phyloP scores from a whole-genome alignment of 2,329 filamentous ascomycete species.

The Dothistroma pini region DNA sequence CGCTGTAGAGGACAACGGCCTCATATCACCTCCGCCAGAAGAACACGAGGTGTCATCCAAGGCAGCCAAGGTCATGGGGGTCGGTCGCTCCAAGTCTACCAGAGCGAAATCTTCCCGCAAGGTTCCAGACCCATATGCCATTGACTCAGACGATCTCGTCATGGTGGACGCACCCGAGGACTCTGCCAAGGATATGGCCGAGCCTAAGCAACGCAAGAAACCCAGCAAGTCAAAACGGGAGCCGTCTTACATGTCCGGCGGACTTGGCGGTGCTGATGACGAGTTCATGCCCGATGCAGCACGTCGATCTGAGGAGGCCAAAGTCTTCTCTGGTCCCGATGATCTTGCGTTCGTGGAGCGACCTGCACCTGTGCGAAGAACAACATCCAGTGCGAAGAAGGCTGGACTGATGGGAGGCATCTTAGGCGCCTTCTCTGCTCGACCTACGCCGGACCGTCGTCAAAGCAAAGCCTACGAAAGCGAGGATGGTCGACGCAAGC shows the following conservation, averaged over 20 bases:
- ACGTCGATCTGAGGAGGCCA: conserved; percentile 39
- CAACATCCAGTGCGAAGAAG: conserved; percentile 58
- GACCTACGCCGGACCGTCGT: conserved; percentile 27
- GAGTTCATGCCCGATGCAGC: conserved; percentile 41
- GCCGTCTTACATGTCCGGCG: conserved; percentile 38
- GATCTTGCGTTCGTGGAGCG: conserved; percentile 53
- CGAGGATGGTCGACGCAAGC: conserved; percentile 35
- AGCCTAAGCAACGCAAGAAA: conserved; percentile 31
- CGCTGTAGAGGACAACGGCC: conserved; percentile 58
- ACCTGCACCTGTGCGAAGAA: conserved; percentile 53
- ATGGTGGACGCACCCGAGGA: conserved; percentile 51
- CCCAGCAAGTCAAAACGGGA: conserved; percentile 42
- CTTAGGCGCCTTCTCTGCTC: conserved; percentile 40
- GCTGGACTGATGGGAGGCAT: conserved; percentile 56
- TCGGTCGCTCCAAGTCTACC: conserved; percentile 44
- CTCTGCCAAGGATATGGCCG: conserved; percentile 34
- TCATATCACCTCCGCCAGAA: conserved; percentile 71
- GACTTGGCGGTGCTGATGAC: conserved; percentile 40
- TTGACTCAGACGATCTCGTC: conserved; percentile 56
- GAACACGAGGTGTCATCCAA: conserved; percentile 62
- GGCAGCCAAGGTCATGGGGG: conserved; percentile 72
- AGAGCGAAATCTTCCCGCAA: conserved; percentile 51
- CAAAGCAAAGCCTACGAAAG: conserved; percentile 35
- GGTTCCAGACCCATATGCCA: conserved; percentile 57
- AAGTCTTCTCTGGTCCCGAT: conserved; percentile 46